Evolutionary conservation across 345 rosid genomes (phyloP).

Genomic region (Euclidium syriacum): DNA sequence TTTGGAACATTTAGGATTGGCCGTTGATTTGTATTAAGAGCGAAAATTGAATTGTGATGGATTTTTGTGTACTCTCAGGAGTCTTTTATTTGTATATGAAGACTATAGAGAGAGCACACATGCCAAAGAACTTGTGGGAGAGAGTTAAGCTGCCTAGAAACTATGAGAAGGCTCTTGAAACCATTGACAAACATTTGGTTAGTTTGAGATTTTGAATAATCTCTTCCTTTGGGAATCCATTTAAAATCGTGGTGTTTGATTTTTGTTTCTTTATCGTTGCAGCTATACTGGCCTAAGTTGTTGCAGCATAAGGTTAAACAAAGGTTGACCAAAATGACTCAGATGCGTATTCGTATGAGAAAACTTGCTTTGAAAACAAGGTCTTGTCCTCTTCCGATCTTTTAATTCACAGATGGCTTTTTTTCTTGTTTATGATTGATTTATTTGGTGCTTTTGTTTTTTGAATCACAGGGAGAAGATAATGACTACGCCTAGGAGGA

Average conservation of each 20-base stretch:
- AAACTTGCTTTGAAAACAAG: constrained; percentile 86
- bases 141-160: constrained; percentile 76
- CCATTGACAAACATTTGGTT: constrained; percentile 90
- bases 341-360: constrained; percentile 95
- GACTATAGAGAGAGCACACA: constrained; percentile 96
- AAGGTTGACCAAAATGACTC: constrained; percentile 94
- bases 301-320: constrained; percentile 87
- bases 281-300: constrained; percentile 93
- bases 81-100: constrained; percentile 91
- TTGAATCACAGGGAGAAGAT: constrained; percentile 54
- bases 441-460: not conserved
- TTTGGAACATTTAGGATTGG: not conserved
- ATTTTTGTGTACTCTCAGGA: constrained; percentile 37
- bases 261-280: not conserved
- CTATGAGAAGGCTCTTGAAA: constrained; percentile 88
- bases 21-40: not conserved
- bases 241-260: too few species aligned
- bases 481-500: constrained; percentile 63
- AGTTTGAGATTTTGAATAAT: too few species aligned
- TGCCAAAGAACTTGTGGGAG: constrained; percentile 87
- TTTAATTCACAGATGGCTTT: not conserved
- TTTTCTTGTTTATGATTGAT: constrained; percentile 1
- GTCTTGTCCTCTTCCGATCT: constrained; percentile 28
- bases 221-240: too few species aligned
- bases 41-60: not conserved